Base-by-base conservation (phyloP, 345 rosid genomes). In the Gossypium anomalum region DNA sequence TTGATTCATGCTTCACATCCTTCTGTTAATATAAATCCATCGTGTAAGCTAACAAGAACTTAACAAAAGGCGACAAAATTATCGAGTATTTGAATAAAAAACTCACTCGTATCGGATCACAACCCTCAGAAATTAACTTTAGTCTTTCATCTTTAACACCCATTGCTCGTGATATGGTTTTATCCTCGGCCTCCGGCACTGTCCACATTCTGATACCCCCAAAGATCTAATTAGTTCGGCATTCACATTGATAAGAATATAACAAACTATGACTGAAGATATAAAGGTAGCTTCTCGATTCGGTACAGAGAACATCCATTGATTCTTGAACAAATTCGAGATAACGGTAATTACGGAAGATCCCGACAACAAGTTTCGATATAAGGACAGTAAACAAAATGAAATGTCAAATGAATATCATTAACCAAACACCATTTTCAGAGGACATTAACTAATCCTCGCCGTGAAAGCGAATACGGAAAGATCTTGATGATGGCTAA, bases 181-280 rank as follows among this genome's bases (percentile, higher is more conserved):
- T 86, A 70, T 78, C 86, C 80, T 95, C 97, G 19, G 97, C 86
- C 82, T 95, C 98, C 14, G 99, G 97, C 66, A 90, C 88, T 4
- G 82, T 75, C 97, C 93, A 89, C 93, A 91, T 90, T 85, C 99
- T 95, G 60, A 72, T 27, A 38, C 47, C 58, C 57, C 58, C 49
- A 47, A 47, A 47, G 53, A 55, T 58, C 53, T 67, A 61, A 59
- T 83, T 73, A 78, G 61, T 20, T 78, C 11, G 57, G 41, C 75
- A 64, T 41, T 22, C 22, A 47, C 20, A 71, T 60, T 43, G 68
- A 47, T 59, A 29, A 34, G 16, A 67, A n/a, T 2, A 16, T 49
- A 34, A 34, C 7, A 34, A 68, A 68, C 41, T 7, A 16, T 8
- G 4, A 23, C 29, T 23, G 57, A 25, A 68, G 25, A 68, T 25